Conservation (phyloP, 495 filamentous ascomycete species). For the Talaromyces adpressus region DNA sequence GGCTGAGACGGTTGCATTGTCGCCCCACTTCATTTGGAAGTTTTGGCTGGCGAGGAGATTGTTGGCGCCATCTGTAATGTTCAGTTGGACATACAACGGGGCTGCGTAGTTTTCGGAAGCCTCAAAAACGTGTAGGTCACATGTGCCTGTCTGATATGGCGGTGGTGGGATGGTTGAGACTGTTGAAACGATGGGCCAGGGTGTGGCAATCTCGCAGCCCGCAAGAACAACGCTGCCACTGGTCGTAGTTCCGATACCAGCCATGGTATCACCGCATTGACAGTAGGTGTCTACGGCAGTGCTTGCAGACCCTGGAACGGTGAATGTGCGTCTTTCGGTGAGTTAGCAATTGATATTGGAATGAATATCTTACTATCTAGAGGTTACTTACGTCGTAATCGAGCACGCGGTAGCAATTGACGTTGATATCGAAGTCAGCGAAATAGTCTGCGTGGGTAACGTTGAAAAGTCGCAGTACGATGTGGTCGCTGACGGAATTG, state of each 20-base stretch:
- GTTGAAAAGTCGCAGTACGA: slow-evolving; percentile 7
- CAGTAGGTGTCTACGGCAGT: neutral
- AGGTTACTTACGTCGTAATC: neutral
- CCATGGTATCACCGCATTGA: slow-evolving; percentile 3
- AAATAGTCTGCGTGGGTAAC: slow-evolving; percentile 5
- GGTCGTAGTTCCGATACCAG: neutral
- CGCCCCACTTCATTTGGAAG: neutral
- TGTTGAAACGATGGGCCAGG: neutral
- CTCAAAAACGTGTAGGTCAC: slow-evolving; percentile 1
- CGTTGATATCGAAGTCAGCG: slow-evolving; percentile 1
- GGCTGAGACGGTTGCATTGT: neutral
- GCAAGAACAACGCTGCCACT: neutral
- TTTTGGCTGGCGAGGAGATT: neutral
- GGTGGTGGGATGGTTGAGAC: slow-evolving; percentile 4
- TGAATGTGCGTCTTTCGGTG: neutral
- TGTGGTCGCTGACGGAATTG: neutral
- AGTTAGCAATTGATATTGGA: neutral
- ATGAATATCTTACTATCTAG: neutral
- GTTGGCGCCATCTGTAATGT: neutral
- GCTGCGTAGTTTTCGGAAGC: neutral
- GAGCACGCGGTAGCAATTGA: neutral
- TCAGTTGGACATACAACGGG: neutral
- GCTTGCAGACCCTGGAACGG: neutral
- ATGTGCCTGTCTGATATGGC: slow-evolving; percentile 1
- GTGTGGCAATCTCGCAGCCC: neutral